Evolutionary conservation across 257 asterid genomes (phyloP), one percentile per base, ranked within the genome.

Genomic region (Haberlea rhodopensis): DNA sequence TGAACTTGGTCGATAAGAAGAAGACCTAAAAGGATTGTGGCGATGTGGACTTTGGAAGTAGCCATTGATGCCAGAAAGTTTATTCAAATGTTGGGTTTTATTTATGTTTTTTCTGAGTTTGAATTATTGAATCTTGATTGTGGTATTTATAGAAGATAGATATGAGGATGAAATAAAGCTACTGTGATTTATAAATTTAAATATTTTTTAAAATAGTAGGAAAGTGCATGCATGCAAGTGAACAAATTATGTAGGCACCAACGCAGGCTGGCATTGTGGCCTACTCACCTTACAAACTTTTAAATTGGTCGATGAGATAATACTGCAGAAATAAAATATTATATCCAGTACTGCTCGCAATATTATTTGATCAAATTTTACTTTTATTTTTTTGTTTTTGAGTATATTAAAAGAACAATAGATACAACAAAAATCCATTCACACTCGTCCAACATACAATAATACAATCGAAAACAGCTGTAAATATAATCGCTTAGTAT

Each of bases 161-260:
- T 29, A 29, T 29, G 8, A 29, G 37, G 37, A 29, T 5, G 7
- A 29, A 29, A 2, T 5, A 10, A n/a, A n/a, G n/a, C n/a, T 29
- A 29, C 1, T 7, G 37, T 29, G 37, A 13, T 11, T 37, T 37
- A 10, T 37, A 0, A 37, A 13, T 11, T 37, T 16, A 5, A 31
- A 6, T n/a, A n/a, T 31, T 58, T 18, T 29, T n/a, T 27, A 13
- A 18, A n/a, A 24, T 9, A 51, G 18, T 0, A 24, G 29, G 73
- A 60, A 40, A 21, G 69, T 60, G 64, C 84, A 79, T 82, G 85
- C 85, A 85, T 75, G 82, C 78, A 80, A 43, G 69, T 71, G 32
- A 29, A 62, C 22, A 64, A 57, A 73, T 65, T 58, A 26, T 62
- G 73, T 40, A 51, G 72, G 60, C 37, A 63, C 56, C 59, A 9